Evolutionary conservation across 805 yeast species (phyloP), one percentile per base, ranked within the genome.

Genomic region (Nakazawaea molendinolei): DNA sequence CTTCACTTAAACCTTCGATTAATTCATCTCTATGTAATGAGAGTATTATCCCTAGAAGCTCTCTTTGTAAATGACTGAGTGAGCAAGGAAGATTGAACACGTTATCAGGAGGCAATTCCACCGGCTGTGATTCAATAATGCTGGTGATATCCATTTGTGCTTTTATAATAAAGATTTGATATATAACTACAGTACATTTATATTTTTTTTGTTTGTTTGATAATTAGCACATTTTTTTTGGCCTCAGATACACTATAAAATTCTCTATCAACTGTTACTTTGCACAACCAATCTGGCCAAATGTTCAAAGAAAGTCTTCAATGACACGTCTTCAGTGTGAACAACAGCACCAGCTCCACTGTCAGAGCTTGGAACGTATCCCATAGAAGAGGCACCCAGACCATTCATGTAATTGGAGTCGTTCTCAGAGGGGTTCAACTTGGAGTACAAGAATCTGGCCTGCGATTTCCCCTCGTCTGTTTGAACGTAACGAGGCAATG

Each of bases 381-480:
- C 77, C 33, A 69, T 60, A 46, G 65, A 65, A 16, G 64, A 60
- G 31, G 77, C 75, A 29, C 74, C 74, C 8, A 18, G n/a, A 10
- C 64, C 65, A 28, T 55, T 45, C 32, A 56, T 55, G 24, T 60
- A 63, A 31, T 64, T 67, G 18, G 55, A 61, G 45, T 75, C 73
- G 56, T 80, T 80, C 45, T 84, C 86, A 31, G 95, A 82, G 27
- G 98, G 98, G 60, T 94, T 92, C 59, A 92, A 76, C 63, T 87
- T 92, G 20, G 97, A 86, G 60, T 86, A 78, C 60, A 92, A 71
- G 71, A 92, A 92, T 63, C 99, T 79, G 3, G 97, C 97, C 64
- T 92, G 99, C 12, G 97, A 89, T 38, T 96, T 97, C 51, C 98
- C 97, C 50, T 90, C 97, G 56, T 90, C 97, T 41, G 96, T 86